Evolutionary conservation across 2,329 filamentous ascomycete species (phyloP).

Genomic region (Fusarium zealandicum): DNA sequence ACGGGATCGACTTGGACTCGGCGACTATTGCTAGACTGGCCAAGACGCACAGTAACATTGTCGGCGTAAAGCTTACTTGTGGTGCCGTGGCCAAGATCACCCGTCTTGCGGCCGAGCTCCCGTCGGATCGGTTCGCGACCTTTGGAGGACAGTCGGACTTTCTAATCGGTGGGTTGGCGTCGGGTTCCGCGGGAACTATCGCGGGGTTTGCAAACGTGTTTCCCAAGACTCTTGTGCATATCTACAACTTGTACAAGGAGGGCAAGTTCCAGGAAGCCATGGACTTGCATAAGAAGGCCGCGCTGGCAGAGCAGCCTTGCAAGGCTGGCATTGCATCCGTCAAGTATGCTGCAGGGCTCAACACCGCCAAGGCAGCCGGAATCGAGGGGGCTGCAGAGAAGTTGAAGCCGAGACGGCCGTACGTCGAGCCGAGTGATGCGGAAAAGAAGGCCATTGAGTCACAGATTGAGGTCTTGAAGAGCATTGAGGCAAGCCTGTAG

Average conservation of each 20-base stretch:
- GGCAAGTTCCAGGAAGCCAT: slow-evolving; percentile 67
- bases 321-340: slow-evolving; percentile 72
- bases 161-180: slow-evolving; percentile 65
- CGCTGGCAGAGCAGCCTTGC: slow-evolving; percentile 69
- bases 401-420: slow-evolving; percentile 67
- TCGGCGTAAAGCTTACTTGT: slow-evolving; percentile 75
- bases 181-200: slow-evolving; percentile 66
- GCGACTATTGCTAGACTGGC: slow-evolving; percentile 56
- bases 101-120: slow-evolving; percentile 60
- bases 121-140: slow-evolving; percentile 65
- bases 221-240: slow-evolving; percentile 62
- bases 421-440: slow-evolving; percentile 55
- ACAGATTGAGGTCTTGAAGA: slow-evolving; percentile 51
- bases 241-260: slow-evolving; percentile 67
- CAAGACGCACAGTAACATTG: slow-evolving; percentile 59
- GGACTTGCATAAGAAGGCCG: slow-evolving; percentile 66
- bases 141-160: slow-evolving; percentile 80
- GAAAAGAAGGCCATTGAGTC: slow-evolving; percentile 52
- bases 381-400: slow-evolving; percentile 65
- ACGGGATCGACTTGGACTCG: slow-evolving; percentile 72
- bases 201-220: slow-evolving; percentile 70
- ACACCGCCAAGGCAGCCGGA: slow-evolving; percentile 65
- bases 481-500: slow-evolving; percentile 47
- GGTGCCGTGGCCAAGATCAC: slow-evolving; percentile 76
- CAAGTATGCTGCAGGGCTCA: slow-evolving; percentile 71